These are phyloP conservation scores for Boechera retrofracta DNA, from an alignment of 345 rosid species.

Conservation along the genomic window DNA sequence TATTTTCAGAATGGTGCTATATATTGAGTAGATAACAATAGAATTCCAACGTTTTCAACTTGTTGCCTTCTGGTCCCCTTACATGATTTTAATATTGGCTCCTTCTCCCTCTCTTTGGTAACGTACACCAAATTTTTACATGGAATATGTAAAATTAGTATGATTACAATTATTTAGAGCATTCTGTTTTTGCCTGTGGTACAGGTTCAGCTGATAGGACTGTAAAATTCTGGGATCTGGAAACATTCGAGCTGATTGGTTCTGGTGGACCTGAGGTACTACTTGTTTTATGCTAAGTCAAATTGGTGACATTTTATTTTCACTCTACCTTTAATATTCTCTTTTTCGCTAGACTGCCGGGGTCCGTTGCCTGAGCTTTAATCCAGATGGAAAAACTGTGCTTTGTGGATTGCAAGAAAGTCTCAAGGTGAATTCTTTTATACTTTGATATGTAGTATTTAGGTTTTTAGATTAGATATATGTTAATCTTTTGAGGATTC, in stretches of 20 bases:
- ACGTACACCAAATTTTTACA: not conserved
- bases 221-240: conserved; percentile 98
- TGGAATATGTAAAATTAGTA: not conserved
- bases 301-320: conserved; percentile 21
- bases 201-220: conserved; percentile 98
- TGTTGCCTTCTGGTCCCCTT: conserved; percentile 1
- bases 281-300: conserved; percentile 24
- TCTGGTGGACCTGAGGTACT: conserved; percentile 94
- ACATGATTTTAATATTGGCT: not conserved
- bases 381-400: conserved; percentile 91
- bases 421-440: conserved; percentile 63
- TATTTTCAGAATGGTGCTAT: not conserved
- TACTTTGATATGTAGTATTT: conserved; percentile 11
- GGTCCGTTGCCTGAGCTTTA: conserved; percentile 91
- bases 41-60: not conserved
- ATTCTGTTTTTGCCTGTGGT: conserved; percentile 26
- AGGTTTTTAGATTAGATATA: not conserved
- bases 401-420: conserved; percentile 97
- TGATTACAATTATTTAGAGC: not conserved
- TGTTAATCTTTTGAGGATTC: conserved; percentile 17
- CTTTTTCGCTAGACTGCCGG: conserved; percentile 67
- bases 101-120: conserved; percentile 8
- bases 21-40: conserved; percentile 16
- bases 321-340: conserved; percentile 12
- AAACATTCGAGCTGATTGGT: conserved; percentile 94